Percentiles rank a stretch among this genome's conserved stretches.
Conservation (phyloP, 1,139 yeast genomes). For the Pneumocystis canis region DNA sequence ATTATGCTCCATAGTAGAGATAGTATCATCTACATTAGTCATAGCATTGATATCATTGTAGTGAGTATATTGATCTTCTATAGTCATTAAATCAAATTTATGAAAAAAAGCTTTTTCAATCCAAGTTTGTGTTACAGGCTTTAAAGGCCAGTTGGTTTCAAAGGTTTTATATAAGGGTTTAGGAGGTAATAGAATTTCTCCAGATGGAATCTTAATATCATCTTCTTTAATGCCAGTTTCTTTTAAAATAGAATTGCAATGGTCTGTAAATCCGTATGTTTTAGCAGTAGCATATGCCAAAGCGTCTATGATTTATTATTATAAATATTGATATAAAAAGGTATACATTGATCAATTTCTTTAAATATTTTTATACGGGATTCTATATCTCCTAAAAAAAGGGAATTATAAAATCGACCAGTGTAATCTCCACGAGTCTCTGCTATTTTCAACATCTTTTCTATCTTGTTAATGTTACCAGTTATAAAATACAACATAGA, state of each 20-base stretch:
- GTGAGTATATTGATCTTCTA: constrained; percentile 30
- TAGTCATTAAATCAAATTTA: constrained; percentile 48
- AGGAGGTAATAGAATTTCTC: constrained; percentile 25
- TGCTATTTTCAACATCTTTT: constrained; percentile 80
- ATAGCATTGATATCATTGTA: constrained; percentile 11
- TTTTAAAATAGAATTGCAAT: constrained; percentile 55
- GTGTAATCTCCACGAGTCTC: constrained; percentile 73
- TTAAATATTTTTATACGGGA: constrained; percentile 63
- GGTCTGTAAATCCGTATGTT: constrained; percentile 62
- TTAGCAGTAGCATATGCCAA: constrained; percentile 90
- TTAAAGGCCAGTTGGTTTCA: constrained; percentile 65
- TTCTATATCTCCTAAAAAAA: constrained; percentile 61
- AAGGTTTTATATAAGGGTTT: constrained; percentile 36
- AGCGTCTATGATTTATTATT: constrained; percentile 29
- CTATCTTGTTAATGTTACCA: constrained; percentile 62
- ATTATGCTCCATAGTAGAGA: constrained; percentile 14
- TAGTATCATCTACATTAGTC: constrained; percentile 15
- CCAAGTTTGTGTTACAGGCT: constrained; percentile 55
- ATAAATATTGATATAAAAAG: not conserved
- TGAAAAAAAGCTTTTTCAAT: constrained; percentile 77
- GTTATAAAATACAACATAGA: constrained; percentile 74
- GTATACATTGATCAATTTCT: constrained; percentile 48
- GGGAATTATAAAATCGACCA: constrained; percentile 67
- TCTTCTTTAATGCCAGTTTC: constrained; percentile 47
- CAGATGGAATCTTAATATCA: constrained; percentile 54